Conservation (phyloP, 768 basidiomycete genomes). For the Rhodocollybia butyracea region DNA sequence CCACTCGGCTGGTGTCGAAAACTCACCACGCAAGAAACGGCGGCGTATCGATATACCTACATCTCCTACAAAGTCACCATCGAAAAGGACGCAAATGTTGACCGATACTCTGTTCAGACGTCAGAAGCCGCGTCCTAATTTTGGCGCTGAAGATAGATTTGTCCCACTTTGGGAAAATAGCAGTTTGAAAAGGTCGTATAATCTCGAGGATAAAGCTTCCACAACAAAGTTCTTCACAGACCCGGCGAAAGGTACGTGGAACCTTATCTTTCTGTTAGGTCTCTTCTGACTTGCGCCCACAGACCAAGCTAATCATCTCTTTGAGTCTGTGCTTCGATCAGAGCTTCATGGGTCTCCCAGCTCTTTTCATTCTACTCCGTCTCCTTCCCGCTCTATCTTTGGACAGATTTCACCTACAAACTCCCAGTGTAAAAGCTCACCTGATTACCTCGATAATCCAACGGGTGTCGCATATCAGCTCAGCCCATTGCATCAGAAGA, state of each 20-base stretch:
- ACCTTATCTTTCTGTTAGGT: conserved; percentile 17
- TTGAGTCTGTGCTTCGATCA: conserved; percentile 45
- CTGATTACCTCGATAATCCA: conserved; percentile 56
- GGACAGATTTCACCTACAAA: conserved; percentile 27
- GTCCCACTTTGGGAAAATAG: conserved; percentile 58
- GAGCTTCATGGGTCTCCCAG: conserved; percentile 45
- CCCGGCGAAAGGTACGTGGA: neutral
- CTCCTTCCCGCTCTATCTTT: too few relatives aligned
- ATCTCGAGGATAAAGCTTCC: conserved; percentile 54
- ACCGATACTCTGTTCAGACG: conserved; percentile 12
- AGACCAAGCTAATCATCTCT: conserved; percentile 56
- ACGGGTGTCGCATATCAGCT: conserved; percentile 64
- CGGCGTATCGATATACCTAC: conserved; percentile 33
- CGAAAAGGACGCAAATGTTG: conserved; percentile 46
- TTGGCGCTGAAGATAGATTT: conserved; percentile 59
- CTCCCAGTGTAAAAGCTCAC: conserved; percentile 24
- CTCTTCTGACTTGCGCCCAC: too few relatives aligned
- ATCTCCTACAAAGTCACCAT: conserved; percentile 49
- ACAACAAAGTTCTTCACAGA: conserved; percentile 45
- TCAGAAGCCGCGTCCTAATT: conserved; percentile 21
- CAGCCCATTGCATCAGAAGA: conserved; percentile 62
- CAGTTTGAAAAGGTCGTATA: conserved; percentile 60
- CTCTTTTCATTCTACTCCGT: conserved; percentile 39
- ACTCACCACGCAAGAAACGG: conserved; percentile 47
- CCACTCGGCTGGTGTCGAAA: conserved; percentile 58